phyloP scores from a whole-genome alignment of 2,329 filamentous ascomycete genomes.

The Neoascochyta sp. region DNA sequence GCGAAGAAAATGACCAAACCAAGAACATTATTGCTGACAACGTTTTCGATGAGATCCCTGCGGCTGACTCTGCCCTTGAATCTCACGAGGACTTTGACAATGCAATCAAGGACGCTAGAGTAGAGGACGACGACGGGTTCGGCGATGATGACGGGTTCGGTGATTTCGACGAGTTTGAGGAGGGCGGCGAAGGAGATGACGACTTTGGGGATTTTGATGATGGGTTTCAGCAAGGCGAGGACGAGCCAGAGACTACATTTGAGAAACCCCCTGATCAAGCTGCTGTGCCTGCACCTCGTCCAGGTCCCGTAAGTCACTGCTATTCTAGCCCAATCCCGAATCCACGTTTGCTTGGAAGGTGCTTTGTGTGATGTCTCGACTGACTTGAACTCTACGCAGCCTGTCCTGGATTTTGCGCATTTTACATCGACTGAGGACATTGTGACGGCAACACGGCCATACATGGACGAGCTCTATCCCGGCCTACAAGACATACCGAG shows the following conservation, averaged over 20 bases:
- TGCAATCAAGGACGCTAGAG: constrained; percentile 11
- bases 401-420: constrained; percentile 64
- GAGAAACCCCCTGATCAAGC: constrained; percentile 38
- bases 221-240: constrained; percentile 41
- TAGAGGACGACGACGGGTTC: constrained; percentile 63
- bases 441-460: constrained; percentile 58
- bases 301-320: constrained; percentile 48
- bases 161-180: constrained; percentile 64
- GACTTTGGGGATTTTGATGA: constrained; percentile 54
- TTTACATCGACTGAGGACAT: constrained; percentile 59
- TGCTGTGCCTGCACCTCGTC: constrained; percentile 41
- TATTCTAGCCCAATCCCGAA: constrained; percentile 31
- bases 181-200: constrained; percentile 46
- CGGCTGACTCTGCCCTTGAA: too few species aligned
- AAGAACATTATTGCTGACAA: too few species aligned
- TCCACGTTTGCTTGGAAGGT: constrained; percentile 31
- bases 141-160: constrained; percentile 46
- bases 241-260: constrained; percentile 39
- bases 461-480: constrained; percentile 59
- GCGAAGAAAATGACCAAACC: too few species aligned
- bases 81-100: constrained; percentile 4
- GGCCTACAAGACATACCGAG: constrained; percentile 43
- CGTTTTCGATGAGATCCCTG: too few species aligned
- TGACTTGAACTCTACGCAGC: constrained; percentile 45
- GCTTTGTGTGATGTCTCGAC: constrained; percentile 26